These are phyloP conservation scores for Saitozyma sp. DNA, from an alignment of 768 basidiomycete genomes.

Conservation along the genomic window DNA sequence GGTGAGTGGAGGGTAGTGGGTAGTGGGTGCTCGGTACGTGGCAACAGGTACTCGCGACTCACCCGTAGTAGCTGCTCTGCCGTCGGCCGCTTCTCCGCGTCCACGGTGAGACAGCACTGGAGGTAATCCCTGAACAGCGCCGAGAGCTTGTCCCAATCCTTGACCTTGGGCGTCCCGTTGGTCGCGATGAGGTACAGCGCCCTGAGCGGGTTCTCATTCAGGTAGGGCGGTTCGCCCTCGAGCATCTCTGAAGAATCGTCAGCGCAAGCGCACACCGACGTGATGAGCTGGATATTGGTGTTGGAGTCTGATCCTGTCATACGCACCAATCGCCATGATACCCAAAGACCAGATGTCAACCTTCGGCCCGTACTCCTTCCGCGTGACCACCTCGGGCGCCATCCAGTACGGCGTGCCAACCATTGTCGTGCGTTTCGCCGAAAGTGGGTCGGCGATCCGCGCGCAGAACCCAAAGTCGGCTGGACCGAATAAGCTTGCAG, in stretches of 20 bases:
- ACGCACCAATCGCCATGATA: constrained; percentile 84
- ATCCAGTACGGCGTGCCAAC: constrained; percentile 98
- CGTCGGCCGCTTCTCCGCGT: constrained; percentile 87
- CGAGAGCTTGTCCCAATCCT: constrained; percentile 78
- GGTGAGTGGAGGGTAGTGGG: neutral
- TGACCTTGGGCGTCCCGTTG: constrained; percentile 94
- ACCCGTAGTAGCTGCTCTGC: constrained; percentile 79
- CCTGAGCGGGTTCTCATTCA: constrained; percentile 92
- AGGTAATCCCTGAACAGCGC: constrained; percentile 86
- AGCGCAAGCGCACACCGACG: neutral
- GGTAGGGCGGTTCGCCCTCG: constrained; percentile 92
- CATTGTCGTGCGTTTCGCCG: constrained; percentile 88
- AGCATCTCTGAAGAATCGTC: constrained; percentile 69
- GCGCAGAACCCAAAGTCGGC: constrained; percentile 55
- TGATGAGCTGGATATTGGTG: neutral
- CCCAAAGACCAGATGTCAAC: constrained; percentile 96
- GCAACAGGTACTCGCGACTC: constrained; percentile 27
- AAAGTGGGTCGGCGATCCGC: constrained; percentile 52
- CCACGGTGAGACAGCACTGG: constrained; percentile 83
- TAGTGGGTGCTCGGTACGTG: neutral
- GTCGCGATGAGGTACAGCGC: constrained; percentile 95
- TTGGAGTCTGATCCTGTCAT: neutral
- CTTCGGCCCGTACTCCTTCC: constrained; percentile 94
- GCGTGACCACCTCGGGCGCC: constrained; percentile 98
- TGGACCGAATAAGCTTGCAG: constrained; percentile 20